These are phyloP conservation scores for Akanthomyces lecanii DNA, from an alignment of 2,329 filamentous ascomycete species.

Conservation along the genomic window DNA sequence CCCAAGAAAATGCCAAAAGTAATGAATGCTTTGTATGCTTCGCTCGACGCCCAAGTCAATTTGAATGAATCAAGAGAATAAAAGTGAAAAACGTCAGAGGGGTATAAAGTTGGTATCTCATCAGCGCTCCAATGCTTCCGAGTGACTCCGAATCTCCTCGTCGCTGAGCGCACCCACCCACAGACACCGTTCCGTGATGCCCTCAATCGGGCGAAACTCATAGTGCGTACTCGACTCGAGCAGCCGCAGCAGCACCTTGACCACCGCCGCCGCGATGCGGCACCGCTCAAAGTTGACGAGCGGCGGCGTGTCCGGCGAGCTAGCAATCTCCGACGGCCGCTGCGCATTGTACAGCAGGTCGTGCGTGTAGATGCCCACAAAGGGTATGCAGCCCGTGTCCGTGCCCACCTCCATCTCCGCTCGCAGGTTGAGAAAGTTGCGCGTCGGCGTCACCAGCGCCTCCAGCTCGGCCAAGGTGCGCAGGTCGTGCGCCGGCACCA, in stretches of 20 bases:
- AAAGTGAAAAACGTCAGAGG: background rate
- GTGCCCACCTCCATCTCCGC: constrained; percentile 71
- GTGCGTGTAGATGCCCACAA: constrained; percentile 79
- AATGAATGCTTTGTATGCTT: constrained; percentile 2
- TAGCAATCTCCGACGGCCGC: constrained; percentile 69
- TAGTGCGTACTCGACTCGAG: constrained; percentile 75
- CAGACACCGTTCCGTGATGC: constrained; percentile 74
- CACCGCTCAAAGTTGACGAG: constrained; percentile 82
- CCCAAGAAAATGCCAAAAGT: background rate
- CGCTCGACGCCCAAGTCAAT: background rate
- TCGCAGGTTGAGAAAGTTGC: constrained; percentile 73
- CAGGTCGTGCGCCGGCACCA: constrained; percentile 62
- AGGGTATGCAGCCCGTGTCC: constrained; percentile 74
- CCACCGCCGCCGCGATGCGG: constrained; percentile 68
- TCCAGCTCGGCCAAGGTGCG: constrained; percentile 66
- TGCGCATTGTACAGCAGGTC: constrained; percentile 79
- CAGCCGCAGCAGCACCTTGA: constrained; percentile 75
- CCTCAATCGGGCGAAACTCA: constrained; percentile 68
- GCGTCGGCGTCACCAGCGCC: constrained; percentile 67
- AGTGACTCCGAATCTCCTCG: constrained; percentile 62
- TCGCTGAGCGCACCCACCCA: constrained; percentile 77
- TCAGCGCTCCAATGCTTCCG: constrained; percentile 44
- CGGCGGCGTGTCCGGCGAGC: constrained; percentile 60
- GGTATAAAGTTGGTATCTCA: background rate
- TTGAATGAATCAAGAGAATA: background rate